Evolutionary conservation across 1,284 basidiomycete species (phyloP).

Genomic region (Phlebopus sp.): DNA sequence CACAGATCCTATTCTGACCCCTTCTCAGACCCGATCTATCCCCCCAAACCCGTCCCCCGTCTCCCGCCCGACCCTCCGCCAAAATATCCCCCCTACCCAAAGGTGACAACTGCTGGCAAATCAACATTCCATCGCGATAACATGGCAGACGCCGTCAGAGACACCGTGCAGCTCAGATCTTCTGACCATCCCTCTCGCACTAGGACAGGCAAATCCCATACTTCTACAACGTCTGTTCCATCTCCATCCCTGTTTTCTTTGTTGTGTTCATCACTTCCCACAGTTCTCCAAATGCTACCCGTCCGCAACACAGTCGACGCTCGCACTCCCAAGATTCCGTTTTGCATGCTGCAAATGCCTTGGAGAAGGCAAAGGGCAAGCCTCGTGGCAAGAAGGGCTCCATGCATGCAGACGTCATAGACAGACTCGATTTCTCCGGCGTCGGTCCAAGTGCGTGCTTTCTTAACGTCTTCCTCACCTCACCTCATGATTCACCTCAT

Average conservation of each 20-base stretch:
- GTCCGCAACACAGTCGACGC: constrained; percentile 47
- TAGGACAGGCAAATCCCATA: constrained; percentile 47
- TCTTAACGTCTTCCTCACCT: constrained; percentile 10
- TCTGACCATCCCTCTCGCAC: constrained; percentile 39
- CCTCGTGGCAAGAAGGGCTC: constrained; percentile 66
- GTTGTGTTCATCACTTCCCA: constrained; percentile 12
- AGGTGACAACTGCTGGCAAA: constrained; percentile 28
- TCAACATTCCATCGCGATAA: constrained; percentile 33
- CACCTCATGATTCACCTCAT: constrained; percentile 15
- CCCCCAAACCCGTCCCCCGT: constrained; percentile 37
- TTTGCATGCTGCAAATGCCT: constrained; percentile 35
- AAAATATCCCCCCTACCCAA: constrained; percentile 30
- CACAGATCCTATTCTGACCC: constrained; percentile 58
- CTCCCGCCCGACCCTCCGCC: constrained; percentile 41
- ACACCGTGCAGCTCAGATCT: constrained; percentile 51
- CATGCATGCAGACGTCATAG: constrained; percentile 63
- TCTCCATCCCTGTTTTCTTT: constrained; percentile 3
- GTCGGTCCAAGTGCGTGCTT: constrained; percentile 69
- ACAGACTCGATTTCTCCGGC: constrained; percentile 61
- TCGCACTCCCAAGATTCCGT: constrained; percentile 71
- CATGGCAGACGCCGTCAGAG: constrained; percentile 61
- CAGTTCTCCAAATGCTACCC: constrained; percentile 26
- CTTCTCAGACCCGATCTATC: constrained; percentile 47
- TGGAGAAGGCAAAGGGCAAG: constrained; percentile 56
- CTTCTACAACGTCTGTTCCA: constrained; percentile 36